Conservation (phyloP, 495 filamentous ascomycete genomes). For the Barbatosphaeria neglecta region DNA sequence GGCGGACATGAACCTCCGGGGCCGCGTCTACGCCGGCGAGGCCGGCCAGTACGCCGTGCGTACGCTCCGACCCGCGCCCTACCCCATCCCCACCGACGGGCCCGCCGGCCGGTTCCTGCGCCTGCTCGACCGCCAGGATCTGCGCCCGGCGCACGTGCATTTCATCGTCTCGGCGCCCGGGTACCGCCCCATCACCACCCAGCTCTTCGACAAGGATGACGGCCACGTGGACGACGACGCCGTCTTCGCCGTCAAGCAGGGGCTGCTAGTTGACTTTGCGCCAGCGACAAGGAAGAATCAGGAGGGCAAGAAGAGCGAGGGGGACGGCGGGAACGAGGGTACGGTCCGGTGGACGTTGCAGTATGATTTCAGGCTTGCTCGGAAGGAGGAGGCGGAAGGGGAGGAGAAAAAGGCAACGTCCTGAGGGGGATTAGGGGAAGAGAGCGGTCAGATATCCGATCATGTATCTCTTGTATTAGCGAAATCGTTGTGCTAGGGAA, state of each 20-base stretch:
- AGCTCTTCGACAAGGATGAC: conserved; percentile 60
- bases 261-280: conserved; percentile 52
- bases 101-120: conserved; percentile 38
- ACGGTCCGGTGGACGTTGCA: neutral
- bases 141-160: conserved; percentile 69
- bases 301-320: no score
- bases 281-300: neutral
- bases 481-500: no score
- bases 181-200: conserved; percentile 50
- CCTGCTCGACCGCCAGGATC: conserved; percentile 55
- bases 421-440: no score
- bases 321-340: neutral
- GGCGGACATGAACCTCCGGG: conserved; percentile 63
- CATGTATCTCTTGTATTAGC: no score
- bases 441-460: no score
- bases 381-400: neutral
- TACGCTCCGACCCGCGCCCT: conserved; percentile 57
- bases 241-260: conserved; percentile 71
- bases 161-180: conserved; percentile 40
- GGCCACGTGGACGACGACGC: conserved; percentile 52
- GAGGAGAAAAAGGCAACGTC: no score
- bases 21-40: conserved; percentile 55
- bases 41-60: conserved; percentile 57
- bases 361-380: neutral
- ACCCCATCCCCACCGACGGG: conserved; percentile 60